A percentile compares a stretch with the other conserved stretches of the same genome.
phyloP scores from a whole-genome alignment of 2,329 filamentous ascomycete species.

The Dissoconium aciculare region DNA sequence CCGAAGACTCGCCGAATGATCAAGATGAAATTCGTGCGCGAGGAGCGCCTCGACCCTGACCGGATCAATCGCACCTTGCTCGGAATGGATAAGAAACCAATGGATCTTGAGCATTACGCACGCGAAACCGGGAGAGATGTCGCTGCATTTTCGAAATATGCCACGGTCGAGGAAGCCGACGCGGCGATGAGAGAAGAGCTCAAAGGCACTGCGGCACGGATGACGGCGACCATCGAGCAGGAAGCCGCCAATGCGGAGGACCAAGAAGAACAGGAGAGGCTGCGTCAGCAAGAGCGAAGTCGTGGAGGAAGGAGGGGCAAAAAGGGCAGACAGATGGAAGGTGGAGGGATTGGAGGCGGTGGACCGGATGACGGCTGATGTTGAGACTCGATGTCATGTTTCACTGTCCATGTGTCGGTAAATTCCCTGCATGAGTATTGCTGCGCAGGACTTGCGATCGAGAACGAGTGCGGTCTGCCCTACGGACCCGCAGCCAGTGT shows the following conservation, averaged over 20 bases:
- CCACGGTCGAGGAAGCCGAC: constrained; percentile 22
- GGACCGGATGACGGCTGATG: constrained; percentile 9
- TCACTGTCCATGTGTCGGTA: no score
- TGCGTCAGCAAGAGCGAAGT: constrained; percentile 18
- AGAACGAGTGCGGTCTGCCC: no score
- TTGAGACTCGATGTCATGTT: no score
- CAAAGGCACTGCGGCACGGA: constrained; percentile 20
- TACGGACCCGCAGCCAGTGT: no score
- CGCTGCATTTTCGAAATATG: constrained; percentile 24
- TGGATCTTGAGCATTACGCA: constrained; percentile 29
- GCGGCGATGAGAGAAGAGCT: constrained; percentile 20
- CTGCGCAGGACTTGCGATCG: no score
- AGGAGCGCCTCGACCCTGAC: constrained; percentile 52
- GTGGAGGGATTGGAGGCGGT: constrained; percentile 14
- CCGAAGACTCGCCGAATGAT: constrained; percentile 56
- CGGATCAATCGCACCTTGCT: constrained; percentile 50
- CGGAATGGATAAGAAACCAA: constrained; percentile 25
- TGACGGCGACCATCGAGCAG: constrained; percentile 22
- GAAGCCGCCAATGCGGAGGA: constrained; percentile 23
- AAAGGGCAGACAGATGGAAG: constrained; percentile 15
- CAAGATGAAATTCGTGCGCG: constrained; percentile 70
- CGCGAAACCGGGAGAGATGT: constrained; percentile 24
- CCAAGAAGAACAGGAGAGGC: constrained; percentile 21
- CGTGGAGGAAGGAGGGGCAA: constrained; percentile 21
- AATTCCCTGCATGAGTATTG: no score